Conservation (phyloP, 2,329 filamentous ascomycete genomes). For the Ustilaginoidea virens region DNA sequence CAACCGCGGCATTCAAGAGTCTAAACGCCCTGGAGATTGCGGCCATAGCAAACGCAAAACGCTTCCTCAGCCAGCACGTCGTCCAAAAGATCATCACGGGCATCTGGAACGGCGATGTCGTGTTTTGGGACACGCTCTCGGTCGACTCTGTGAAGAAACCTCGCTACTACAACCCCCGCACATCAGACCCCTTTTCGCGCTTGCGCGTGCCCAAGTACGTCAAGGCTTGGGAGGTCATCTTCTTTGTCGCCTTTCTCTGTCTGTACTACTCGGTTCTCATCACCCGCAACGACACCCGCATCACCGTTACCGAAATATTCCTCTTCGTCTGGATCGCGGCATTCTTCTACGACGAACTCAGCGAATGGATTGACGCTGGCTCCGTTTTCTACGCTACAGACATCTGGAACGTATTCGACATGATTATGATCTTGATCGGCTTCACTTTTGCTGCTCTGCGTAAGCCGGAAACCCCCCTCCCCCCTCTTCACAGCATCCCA, state of each 20-base stretch:
- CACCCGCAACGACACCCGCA: constrained; percentile 47
- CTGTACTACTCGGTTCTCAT: constrained; percentile 82
- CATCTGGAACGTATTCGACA: constrained; percentile 63
- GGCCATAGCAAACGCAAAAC: constrained; percentile 66
- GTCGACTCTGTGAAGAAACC: constrained; percentile 60
- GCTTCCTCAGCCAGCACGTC: constrained; percentile 64
- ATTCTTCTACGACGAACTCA: constrained; percentile 77
- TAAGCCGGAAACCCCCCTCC: too few relatives aligned
- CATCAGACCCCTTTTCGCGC: constrained; percentile 59
- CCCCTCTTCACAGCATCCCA: constrained; percentile 8
- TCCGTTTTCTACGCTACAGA: constrained; percentile 74
- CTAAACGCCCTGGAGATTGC: constrained; percentile 82
- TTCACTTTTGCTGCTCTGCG: constrained; percentile 55
- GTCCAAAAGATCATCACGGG: constrained; percentile 74
- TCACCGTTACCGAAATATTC: constrained; percentile 54
- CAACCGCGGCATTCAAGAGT: constrained; percentile 57
- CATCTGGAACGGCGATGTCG: constrained; percentile 75
- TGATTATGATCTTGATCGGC: constrained; percentile 61
- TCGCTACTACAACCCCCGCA: constrained; percentile 54
- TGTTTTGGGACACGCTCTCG: constrained; percentile 73
- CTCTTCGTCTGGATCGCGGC: constrained; percentile 78
- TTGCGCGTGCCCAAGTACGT: constrained; percentile 69
- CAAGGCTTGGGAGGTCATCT: constrained; percentile 70
- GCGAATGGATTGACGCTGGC: constrained; percentile 74
- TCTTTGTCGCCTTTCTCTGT: constrained; percentile 60